Percentiles rank a stretch among this genome's conserved stretches.
Evolutionary conservation across 129 eudicot species (phyloP).

Genomic region (Lonicera japonica): DNA sequence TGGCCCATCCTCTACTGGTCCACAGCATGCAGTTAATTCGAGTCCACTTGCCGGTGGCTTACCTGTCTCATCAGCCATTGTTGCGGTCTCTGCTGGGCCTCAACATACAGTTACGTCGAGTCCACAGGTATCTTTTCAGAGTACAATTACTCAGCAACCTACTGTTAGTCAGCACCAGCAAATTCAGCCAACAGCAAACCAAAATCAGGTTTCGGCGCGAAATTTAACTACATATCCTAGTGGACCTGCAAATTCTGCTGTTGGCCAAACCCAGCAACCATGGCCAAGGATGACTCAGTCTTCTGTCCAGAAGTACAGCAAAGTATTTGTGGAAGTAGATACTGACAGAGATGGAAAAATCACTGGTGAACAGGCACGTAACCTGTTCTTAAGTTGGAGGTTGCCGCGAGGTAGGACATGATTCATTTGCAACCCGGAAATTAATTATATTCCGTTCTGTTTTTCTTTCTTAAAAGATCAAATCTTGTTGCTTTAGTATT

Average conservation of each 20-base stretch:
- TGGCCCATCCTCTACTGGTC: conserved; percentile 12
- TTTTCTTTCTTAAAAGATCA: neutral
- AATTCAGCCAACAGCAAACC: conserved; percentile 29
- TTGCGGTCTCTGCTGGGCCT: conserved; percentile 27
- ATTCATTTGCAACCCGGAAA: neutral
- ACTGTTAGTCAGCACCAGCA: conserved; percentile 34
- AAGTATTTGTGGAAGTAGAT: conserved; percentile 82
- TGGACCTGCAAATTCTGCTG: conserved; percentile 31
- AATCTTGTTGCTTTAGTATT: neutral
- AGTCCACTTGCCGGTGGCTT: conserved; percentile 20
- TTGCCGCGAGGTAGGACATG: conserved; percentile 62
- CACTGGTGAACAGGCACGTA: conserved; percentile 73
- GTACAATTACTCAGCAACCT: conserved; percentile 29
- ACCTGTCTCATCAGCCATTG: conserved; percentile 37
- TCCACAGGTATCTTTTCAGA: conserved; percentile 19
- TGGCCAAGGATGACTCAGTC: conserved; percentile 86
- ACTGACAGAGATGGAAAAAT: conserved; percentile 85
- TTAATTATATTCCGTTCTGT: neutral
- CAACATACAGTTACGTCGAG: conserved; percentile 29
- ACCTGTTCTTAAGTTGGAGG: conserved; percentile 83
- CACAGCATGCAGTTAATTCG: too few relatives aligned
- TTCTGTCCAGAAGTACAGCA: conserved; percentile 74
- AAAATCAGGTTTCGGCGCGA: conserved; percentile 32
- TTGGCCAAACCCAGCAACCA: conserved; percentile 40
- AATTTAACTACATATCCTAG: conserved; percentile 17